Percentiles rank a stretch among this genome's conserved stretches.
phyloP scores from a whole-genome alignment of 352 stramenopile genomes.

The Phytophthora pluvialis region DNA sequence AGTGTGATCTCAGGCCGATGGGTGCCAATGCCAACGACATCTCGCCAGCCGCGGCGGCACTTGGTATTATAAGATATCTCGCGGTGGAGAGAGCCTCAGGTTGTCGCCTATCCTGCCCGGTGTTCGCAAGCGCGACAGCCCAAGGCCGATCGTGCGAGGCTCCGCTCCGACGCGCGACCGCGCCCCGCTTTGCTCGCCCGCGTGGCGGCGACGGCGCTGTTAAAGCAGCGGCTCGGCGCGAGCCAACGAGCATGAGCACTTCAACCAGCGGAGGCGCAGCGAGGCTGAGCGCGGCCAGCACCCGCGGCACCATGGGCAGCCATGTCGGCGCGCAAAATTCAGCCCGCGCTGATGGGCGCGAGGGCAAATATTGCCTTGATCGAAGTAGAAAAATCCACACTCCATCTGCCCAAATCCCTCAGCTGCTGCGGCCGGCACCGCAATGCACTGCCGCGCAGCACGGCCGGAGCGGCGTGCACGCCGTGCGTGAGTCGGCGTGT shows the following conservation, averaged over 20 bases:
- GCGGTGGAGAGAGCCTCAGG: not conserved
- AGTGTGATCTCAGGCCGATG: constrained; percentile 27
- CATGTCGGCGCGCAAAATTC: constrained; percentile 23
- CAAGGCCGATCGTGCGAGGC: constrained; percentile 13
- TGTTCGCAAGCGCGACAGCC: constrained; percentile 24
- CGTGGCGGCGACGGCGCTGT: constrained; percentile 17
- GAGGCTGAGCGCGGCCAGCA: constrained; percentile 30
- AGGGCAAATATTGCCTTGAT: constrained; percentile 17
- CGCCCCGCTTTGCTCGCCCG: constrained; percentile 11
- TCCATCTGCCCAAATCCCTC: constrained; percentile 25
- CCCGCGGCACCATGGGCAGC: no score
- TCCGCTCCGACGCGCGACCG: constrained; percentile 24
- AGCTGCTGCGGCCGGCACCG: no score
- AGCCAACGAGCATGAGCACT: constrained; percentile 18
- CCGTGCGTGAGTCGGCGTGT: no score
- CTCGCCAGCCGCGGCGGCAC: no score
- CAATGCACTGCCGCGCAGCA: constrained; percentile 1
- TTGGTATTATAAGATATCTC: no score
- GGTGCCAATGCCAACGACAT: no score
- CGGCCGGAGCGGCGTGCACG: no score
- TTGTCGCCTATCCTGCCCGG: constrained; percentile 6
- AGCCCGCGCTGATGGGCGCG: constrained; percentile 17
- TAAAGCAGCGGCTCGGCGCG: constrained; percentile 18
- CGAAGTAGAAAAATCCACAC: constrained; percentile 33
- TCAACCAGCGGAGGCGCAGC: constrained; percentile 13